These are phyloP conservation scores for Fraxinus pennsylvanica DNA, from an alignment of 257 asterid species.

Conservation along the genomic window DNA sequence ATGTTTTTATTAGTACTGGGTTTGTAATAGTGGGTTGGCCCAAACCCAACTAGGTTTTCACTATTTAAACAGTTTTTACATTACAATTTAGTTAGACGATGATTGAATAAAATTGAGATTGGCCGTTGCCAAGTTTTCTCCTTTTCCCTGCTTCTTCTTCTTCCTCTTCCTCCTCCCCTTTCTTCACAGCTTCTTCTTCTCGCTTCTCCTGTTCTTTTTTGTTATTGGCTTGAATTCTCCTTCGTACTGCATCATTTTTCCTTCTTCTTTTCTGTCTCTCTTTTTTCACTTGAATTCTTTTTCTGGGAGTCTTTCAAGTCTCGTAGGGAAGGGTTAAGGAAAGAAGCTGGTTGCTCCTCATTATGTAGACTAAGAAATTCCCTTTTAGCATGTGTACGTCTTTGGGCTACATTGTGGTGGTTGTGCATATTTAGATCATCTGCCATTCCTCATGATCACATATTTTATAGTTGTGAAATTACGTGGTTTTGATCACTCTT, in stretches of 20 bases:
- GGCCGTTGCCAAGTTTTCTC: no score
- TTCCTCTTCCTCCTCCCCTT: no score
- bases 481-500: conserved; percentile 4
- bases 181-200: no score
- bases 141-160: no score
- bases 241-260: not conserved
- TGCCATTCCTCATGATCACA: not conserved
- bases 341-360: not conserved
- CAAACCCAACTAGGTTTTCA: no score
- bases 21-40: no score
- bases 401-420: not conserved
- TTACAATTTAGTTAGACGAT: no score
- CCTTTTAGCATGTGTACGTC: not conserved
- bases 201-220: no score
- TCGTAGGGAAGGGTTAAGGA: not conserved
- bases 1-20: no score
- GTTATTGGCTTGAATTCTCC: no score
- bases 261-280: not conserved
- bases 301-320: not conserved
- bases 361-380: not conserved
- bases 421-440: conserved; percentile 10
- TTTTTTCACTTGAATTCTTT: not conserved
- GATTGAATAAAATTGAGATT: no score
- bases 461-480: conserved; percentile 14
- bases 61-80: no score